Percentiles rank a stretch among this genome's conserved stretches.
These are phyloP conservation scores for Vitis labrusca DNA, from an alignment of 164 flowering plant genomes.

Conservation along the genomic window DNA sequence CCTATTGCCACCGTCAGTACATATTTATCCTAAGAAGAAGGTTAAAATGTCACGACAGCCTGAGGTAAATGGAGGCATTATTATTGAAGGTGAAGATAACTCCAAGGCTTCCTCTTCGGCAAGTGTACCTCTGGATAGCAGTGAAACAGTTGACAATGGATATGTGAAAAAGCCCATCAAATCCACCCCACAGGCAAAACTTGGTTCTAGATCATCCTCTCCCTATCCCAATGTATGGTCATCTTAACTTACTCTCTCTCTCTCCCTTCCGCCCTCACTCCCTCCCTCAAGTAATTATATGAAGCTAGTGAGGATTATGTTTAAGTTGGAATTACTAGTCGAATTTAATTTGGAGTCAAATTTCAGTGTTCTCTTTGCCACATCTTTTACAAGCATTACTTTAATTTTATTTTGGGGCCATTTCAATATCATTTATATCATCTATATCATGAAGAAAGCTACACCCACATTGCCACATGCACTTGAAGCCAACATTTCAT, in stretches of 20 bases:
- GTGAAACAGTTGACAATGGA: constrained; percentile 18
- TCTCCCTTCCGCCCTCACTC: no score
- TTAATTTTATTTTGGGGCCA: no score
- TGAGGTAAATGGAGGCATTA: constrained; percentile 32
- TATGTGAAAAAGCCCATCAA: constrained; percentile 12
- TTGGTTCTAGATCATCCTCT: constrained; percentile 36
- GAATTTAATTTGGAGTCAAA: no score
- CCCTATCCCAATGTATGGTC: constrained; percentile 64
- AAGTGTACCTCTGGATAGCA: constrained; percentile 7
- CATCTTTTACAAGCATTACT: no score
- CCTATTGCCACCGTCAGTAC: constrained; percentile 72
- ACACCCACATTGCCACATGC: no score
- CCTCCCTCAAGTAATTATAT: no score
- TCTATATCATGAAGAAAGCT: no score
- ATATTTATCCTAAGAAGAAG: constrained; percentile 49
- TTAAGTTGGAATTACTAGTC: no score
- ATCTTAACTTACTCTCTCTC: constrained; percentile 3
- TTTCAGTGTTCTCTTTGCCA: no score
- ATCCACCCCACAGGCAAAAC: constrained; percentile 19
- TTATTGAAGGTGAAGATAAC: constrained; percentile 17
- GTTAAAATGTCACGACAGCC: constrained; percentile 25
- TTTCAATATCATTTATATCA: no score
- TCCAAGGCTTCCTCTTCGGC: constrained; percentile 18
- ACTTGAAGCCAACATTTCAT: not conserved
- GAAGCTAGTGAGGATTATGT: no score